A percentile compares a stretch with the other conserved stretches of the same genome.
phyloP scores from a whole-genome alignment of 345 rosid species.

The Pugionium cornutum region DNA sequence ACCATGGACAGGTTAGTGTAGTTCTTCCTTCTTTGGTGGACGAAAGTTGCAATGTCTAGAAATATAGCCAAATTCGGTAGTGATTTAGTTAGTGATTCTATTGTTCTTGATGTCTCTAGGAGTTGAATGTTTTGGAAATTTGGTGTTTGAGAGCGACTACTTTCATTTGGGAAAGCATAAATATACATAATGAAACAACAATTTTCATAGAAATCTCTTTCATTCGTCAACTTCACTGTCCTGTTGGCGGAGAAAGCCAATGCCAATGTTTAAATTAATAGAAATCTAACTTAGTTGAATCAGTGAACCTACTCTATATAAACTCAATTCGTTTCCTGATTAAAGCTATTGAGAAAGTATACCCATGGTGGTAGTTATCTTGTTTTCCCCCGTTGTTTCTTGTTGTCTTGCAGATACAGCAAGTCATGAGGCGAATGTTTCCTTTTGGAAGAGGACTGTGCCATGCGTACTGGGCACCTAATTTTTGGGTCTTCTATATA shows the following conservation, averaged over 20 bases:
- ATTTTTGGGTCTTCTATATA: conserved; percentile 93
- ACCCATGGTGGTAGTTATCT: conserved; percentile 15
- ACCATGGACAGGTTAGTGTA: conserved; percentile 69
- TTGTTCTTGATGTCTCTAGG: not conserved
- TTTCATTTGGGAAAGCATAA: not conserved
- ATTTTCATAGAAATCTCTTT: not conserved
- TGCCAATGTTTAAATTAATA: not conserved
- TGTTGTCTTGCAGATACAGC: conserved; percentile 64
- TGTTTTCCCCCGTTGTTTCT: not conserved
- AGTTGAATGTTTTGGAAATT: not conserved
- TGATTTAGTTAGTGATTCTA: not conserved
- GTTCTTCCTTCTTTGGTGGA: not conserved
- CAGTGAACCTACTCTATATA: not conserved
- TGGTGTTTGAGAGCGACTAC: not conserved
- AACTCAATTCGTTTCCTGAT: not conserved
- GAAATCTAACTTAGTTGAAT: not conserved
- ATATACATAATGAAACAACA: not conserved
- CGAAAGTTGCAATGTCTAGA: not conserved
- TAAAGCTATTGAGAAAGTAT: not conserved
- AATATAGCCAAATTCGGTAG: not conserved
- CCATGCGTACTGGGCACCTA: conserved; percentile 98
- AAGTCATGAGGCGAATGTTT: conserved; percentile 78
- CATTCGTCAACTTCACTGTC: not conserved
- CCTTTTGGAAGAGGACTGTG: conserved; percentile 98
- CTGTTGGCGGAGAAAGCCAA: not conserved